Conservation (phyloP, 2,329 filamentous ascomycete species). For the Fusarium protoensiforme region DNA sequence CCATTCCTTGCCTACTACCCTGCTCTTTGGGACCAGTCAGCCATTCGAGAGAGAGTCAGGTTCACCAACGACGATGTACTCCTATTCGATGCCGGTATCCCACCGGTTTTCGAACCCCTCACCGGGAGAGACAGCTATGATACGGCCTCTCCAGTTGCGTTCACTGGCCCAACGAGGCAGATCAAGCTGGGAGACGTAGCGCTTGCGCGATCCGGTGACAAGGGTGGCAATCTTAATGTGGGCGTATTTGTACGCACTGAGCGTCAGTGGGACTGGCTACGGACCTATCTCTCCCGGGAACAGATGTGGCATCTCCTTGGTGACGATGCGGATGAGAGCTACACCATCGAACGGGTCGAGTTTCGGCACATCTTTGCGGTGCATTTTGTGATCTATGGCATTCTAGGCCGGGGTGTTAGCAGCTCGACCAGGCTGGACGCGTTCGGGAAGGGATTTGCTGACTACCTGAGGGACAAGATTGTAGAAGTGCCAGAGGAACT, state of each 20-base stretch:
- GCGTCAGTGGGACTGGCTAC: slow-evolving; percentile 59
- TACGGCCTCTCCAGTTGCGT: slow-evolving; percentile 6
- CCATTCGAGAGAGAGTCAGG: neutral
- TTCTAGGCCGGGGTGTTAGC: slow-evolving; percentile 58
- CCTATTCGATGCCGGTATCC: neutral
- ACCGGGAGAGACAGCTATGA: slow-evolving; percentile 33
- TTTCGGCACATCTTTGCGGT: slow-evolving; percentile 57
- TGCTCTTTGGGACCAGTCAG: slow-evolving; percentile 9
- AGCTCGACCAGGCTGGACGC: slow-evolving; percentile 59
- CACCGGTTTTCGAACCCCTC: neutral
- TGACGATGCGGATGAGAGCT: slow-evolving; percentile 45
- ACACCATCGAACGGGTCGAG: slow-evolving; percentile 60
- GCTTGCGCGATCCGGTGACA: slow-evolving; percentile 52
- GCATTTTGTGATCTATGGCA: slow-evolving; percentile 62
- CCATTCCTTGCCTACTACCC: slow-evolving; percentile 22
- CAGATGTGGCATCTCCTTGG: slow-evolving; percentile 51
- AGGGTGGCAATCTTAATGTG: slow-evolving; percentile 56
- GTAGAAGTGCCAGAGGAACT: neutral
- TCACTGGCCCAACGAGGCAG: neutral
- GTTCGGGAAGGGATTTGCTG: slow-evolving; percentile 64
- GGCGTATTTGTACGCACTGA: slow-evolving; percentile 57
- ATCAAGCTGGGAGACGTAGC: slow-evolving; percentile 45
- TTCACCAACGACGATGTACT: neutral
- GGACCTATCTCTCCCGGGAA: slow-evolving; percentile 52
- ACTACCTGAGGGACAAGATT: slow-evolving; percentile 34